These are phyloP conservation scores for Vigna mungo DNA, from an alignment of 306 rosid species.

Conservation along the genomic window DNA sequence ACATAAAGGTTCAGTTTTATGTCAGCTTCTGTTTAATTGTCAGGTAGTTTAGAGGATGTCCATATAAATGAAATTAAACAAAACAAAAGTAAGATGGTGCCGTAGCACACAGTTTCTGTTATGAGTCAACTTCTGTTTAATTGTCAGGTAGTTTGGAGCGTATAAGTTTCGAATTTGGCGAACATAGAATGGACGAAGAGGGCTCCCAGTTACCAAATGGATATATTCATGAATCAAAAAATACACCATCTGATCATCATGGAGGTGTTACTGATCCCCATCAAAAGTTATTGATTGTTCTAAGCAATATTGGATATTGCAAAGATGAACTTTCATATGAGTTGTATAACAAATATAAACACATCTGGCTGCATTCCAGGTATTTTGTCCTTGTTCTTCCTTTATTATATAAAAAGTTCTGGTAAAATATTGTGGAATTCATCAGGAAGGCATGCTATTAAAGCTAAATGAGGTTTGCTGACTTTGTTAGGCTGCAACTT, in stretches of 20 bases:
- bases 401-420: not conserved
- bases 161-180: slow-evolving; percentile 75
- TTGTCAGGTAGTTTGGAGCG: slow-evolving; percentile 81
- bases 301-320: slow-evolving; percentile 97
- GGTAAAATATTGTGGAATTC: slow-evolving; percentile 27
- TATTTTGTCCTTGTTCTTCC: slow-evolving; percentile 40
- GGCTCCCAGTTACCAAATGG: slow-evolving; percentile 73
- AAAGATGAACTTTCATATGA: slow-evolving; percentile 91
- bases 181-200: slow-evolving; percentile 63
- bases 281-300: slow-evolving; percentile 74
- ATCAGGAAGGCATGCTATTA: not conserved
- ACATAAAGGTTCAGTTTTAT: slow-evolving; percentile 38
- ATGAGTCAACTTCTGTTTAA: slow-evolving; percentile 42
- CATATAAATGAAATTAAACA: slow-evolving; percentile 6
- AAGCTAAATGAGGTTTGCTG: slow-evolving; percentile 23
- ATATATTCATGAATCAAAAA: slow-evolving; percentile 67
- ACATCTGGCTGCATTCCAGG: slow-evolving; percentile 90
- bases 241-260: slow-evolving; percentile 53
- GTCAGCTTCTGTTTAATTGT: slow-evolving; percentile 42
- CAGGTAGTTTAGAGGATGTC: slow-evolving; percentile 74
- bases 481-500: slow-evolving; percentile 28
- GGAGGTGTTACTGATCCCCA: slow-evolving; percentile 80
- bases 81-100: slow-evolving; percentile 30
- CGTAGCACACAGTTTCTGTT: slow-evolving; percentile 31
- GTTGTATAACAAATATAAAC: slow-evolving; percentile 81